Evolutionary conservation across 164 flowering plant species (phyloP).

Genomic region (Annona squamosa): DNA sequence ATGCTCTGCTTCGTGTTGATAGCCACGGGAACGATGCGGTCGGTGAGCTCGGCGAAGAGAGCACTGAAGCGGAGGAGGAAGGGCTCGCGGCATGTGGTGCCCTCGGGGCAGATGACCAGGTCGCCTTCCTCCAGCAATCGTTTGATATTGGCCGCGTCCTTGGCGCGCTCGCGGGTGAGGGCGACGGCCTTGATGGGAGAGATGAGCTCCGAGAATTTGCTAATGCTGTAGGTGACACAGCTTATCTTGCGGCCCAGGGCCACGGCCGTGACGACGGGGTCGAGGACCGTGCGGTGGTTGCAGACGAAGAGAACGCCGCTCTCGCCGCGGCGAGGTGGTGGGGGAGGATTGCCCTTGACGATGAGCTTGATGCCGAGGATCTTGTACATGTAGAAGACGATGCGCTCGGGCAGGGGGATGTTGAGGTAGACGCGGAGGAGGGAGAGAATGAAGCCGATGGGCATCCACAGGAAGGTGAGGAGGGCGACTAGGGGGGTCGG

Average conservation of each 20-base stretch:
- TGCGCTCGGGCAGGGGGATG: constrained; percentile 51
- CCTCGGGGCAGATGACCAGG: constrained; percentile 79
- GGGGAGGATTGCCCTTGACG: constrained; percentile 78
- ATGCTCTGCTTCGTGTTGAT: constrained; percentile 54
- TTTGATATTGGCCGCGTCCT: constrained; percentile 60
- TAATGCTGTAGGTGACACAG: constrained; percentile 76
- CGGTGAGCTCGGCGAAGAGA: constrained; percentile 76
- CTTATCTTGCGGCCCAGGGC: constrained; percentile 68
- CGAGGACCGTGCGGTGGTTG: constrained; percentile 45
- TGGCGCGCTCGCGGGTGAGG: constrained; percentile 54
- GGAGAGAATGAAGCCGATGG: constrained; percentile 59
- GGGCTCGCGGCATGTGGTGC: constrained; percentile 81
- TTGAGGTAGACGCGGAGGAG: constrained; percentile 50
- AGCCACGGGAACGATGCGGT: constrained; percentile 83
- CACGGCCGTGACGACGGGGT: constrained; percentile 68
- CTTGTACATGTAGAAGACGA: constrained; percentile 40
- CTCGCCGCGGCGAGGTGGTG: constrained; percentile 48
- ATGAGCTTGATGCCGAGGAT: constrained; percentile 52
- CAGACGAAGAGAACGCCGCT: constrained; percentile 45
- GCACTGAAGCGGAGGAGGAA: constrained; percentile 75
- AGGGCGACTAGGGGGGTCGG: constrained; percentile 60
- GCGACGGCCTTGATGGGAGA: constrained; percentile 82
- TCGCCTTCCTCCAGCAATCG: constrained; percentile 61
- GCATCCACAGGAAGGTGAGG: constrained; percentile 70
- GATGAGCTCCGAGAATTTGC: constrained; percentile 61